Percentiles rank a stretch among this genome's conserved stretches.
Evolutionary conservation across 768 basidiomycete genomes (phyloP).

Genomic region (Solioccasus polychromus): DNA sequence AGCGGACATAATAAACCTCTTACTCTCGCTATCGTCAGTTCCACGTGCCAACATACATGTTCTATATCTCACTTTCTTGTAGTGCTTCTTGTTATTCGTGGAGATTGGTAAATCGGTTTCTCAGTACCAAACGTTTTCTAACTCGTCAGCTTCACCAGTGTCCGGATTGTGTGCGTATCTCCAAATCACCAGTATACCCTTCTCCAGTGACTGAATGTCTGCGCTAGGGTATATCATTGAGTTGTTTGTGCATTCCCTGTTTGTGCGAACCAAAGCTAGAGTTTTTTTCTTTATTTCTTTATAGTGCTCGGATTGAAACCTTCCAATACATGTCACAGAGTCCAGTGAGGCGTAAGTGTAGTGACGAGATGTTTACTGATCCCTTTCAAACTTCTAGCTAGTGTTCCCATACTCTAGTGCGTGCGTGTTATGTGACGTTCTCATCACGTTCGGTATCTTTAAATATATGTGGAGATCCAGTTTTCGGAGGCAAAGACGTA

Average conservation of each 20-base stretch:
- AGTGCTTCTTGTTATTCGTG: neutral
- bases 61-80: neutral
- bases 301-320: constrained; percentile 3
- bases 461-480: constrained; percentile 20
- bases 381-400: neutral
- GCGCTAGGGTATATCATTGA: neutral
- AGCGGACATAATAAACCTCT: constrained; percentile 14
- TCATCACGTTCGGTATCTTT: constrained; percentile 6
- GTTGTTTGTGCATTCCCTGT: constrained; percentile 4
- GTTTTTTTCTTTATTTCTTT: neutral
- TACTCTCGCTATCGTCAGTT: constrained; percentile 11
- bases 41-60: neutral
- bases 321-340: neutral
- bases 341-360: constrained; percentile 4
- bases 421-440: neutral
- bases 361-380: neutral
- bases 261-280: neutral
- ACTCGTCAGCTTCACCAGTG: neutral
- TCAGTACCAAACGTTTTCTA: neutral
- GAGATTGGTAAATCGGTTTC: constrained; percentile 1
- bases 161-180: constrained; percentile 7
- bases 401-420: neutral
- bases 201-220: neutral
- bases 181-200: neutral
- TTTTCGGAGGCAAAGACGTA: constrained; percentile 6